Evolutionary conservation across 2,329 filamentous ascomycete genomes (phyloP), one percentile per base, ranked within the genome.

Genomic region (Aspergillus sp.): DNA sequence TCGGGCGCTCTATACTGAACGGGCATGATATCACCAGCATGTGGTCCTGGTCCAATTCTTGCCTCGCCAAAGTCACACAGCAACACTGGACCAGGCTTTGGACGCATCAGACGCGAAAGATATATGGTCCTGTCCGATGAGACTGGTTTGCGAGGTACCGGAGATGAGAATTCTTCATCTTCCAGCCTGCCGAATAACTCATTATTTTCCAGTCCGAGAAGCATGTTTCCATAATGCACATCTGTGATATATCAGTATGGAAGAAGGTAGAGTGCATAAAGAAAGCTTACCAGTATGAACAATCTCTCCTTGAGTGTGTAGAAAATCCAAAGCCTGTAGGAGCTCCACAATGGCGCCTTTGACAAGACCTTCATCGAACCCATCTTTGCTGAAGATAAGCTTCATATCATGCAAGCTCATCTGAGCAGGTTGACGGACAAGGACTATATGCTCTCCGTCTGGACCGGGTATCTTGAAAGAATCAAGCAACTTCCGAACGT

Each of bases 61-160:
- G 59, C 56, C 36, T 62, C 54, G 1, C 62, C 59, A 49, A 65
- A 62, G 35, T 65, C 63, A 40, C 58, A 61, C 5, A 66, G 41
- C 29, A 49, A 35, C 50, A 50, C 52, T 37, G 43, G 58, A 27
- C 68, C 68, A 39, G 50, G 51, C 6, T 51, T 54, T 12, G 48
- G 54, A 30, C n/a, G 39, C 35, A 49, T 61, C 43, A 51, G 47
- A 44, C 44, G 52, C 51, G 50, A 63, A 42, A 46, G 55, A 46
- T 64, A 55, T 13, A 65, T 53, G 9, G 65, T 68, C n/a, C 58
- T 45, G n/a, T 49, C 50, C 19, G 59, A 57, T 7, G 48, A 52
- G 1, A 69, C 33, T 11, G 54, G 36, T 43, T 76, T 76, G 5
- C 71, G 58, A 4, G 69, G 61, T 2, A 57, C 53, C 39, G 47